Percentiles rank a stretch among this genome's conserved stretches.
Evolutionary conservation across 2,329 filamentous ascomycete genomes (phyloP).

Genomic region (Orbilia oligospora): DNA sequence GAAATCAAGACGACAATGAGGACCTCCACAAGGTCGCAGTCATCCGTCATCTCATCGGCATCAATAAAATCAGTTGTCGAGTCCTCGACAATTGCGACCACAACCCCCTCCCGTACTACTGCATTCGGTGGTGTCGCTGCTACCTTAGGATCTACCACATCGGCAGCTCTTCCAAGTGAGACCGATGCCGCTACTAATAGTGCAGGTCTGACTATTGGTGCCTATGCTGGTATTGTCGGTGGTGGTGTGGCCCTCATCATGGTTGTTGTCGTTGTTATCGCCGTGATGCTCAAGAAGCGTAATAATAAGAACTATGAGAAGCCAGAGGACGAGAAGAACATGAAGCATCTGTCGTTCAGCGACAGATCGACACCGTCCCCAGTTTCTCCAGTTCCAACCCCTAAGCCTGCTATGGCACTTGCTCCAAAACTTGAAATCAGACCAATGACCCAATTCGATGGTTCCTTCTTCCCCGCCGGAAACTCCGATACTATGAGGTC

Average conservation of each 20-base stretch:
- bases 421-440: constrained; percentile 69
- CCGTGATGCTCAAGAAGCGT: constrained; percentile 78
- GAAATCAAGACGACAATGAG: constrained; percentile 49
- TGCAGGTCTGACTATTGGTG: constrained; percentile 55
- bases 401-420: constrained; percentile 65
- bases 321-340: constrained; percentile 76
- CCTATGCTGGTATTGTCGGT: constrained; percentile 81
- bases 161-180: constrained; percentile 22
- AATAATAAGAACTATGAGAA: constrained; percentile 73
- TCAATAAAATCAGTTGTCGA: neutral
- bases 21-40: constrained; percentile 33
- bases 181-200: constrained; percentile 47
- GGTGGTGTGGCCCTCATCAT: constrained; percentile 81
- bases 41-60: constrained; percentile 11
- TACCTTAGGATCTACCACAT: constrained; percentile 36
- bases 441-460: constrained; percentile 66
- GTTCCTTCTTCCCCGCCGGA: constrained; percentile 60
- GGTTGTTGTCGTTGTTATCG: constrained; percentile 76
- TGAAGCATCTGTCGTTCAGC: constrained; percentile 61
- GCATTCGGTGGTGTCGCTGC: constrained; percentile 13
- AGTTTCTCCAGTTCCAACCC: constrained; percentile 66
- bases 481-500: constrained; percentile 61
- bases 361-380: constrained; percentile 65
- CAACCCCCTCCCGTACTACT: constrained; percentile 37
- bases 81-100: constrained; percentile 23